Percentiles rank a stretch among this genome's conserved stretches.
Conservation (phyloP, 2,329 filamentous ascomycete genomes). For the Paecilomyces niveus region DNA sequence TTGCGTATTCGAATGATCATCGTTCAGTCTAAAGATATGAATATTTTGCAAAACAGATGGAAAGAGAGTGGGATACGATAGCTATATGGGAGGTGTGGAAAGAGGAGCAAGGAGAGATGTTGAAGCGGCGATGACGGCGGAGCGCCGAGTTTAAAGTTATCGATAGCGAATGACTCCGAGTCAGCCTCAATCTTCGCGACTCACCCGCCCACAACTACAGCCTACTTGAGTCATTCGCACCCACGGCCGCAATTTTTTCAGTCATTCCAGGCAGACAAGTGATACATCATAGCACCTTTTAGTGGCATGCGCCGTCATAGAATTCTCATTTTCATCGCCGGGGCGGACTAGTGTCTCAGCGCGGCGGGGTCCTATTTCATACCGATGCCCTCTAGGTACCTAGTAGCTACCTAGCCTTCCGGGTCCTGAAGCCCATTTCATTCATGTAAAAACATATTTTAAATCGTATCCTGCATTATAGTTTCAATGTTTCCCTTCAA, state of each 20-base stretch:
- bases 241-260: not conserved
- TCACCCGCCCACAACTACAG: not conserved
- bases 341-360: not conserved
- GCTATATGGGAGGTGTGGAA: conserved; percentile 1
- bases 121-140: conserved; percentile 3
- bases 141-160: conserved; percentile 19
- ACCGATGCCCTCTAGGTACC: not conserved
- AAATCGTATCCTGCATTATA: not conserved
- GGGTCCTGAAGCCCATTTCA: not conserved
- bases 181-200: not conserved
- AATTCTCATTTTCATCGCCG: not conserved
- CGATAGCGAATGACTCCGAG: conserved; percentile 20
- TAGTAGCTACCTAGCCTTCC: not conserved
- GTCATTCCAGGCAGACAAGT: not conserved
- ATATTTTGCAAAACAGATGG: not conserved
- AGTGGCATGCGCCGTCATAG: not conserved
- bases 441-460: not conserved
- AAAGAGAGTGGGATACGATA: not conserved
- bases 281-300: not conserved
- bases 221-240: not conserved
- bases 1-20: conserved; percentile 40
- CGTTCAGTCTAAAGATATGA: conserved; percentile 12
- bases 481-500: not conserved
- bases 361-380: not conserved
- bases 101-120: conserved; percentile 4